Base-by-base conservation (phyloP, 176 grass and related monocot genomes). In the Carex littledalei region DNA sequence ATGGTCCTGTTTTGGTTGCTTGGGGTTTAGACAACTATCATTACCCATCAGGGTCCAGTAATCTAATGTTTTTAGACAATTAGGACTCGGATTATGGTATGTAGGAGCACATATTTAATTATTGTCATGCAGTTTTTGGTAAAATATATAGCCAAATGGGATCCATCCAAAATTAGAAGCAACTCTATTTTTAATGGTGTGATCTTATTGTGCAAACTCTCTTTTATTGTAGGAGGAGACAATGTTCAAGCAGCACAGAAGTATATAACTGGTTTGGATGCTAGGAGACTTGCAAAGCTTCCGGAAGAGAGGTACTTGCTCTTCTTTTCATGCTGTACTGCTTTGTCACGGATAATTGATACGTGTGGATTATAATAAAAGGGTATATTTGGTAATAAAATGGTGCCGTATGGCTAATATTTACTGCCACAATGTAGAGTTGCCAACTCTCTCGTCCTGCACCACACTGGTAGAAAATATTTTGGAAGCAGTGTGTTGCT, bases 191-290 rank as follows among this genome's bases (percentile, higher is more conserved):
- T 56, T 15, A 22, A 24, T 6, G 31, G 5, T 0, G 4, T 15
- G 14, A 32, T 34, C 45, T 56, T 64, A 64, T 63, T 20, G 29
- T 63, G 31, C 29, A 56, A 78, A 15, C 21, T 78, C 41, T 20
- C 34, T 50, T 81, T 54, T 60, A 77, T 88, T 93, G 18, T 84
- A 95, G 96, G 93, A 75, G 79, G 85, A 56, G 96, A 98, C 57
- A 89, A 91, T 78, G 90, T 98, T 84, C 88, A 91, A 32, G 82
- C 87, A n/a, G 91, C 96, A 3, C 93, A 95, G 49, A 93, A 93
- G 26, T 86, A 94, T 84, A 94, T 99, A 79, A 94, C 93, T 60
- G 90, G 96, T 57, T 95, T 99, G 87, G 96, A 99, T 91, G 90
- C 90, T 78, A 90, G 89, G 84, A 99, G 92, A 87, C 89, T 99